Conservation (phyloP, 1,284 basidiomycete genomes). For the Fomes fomentarius region DNA sequence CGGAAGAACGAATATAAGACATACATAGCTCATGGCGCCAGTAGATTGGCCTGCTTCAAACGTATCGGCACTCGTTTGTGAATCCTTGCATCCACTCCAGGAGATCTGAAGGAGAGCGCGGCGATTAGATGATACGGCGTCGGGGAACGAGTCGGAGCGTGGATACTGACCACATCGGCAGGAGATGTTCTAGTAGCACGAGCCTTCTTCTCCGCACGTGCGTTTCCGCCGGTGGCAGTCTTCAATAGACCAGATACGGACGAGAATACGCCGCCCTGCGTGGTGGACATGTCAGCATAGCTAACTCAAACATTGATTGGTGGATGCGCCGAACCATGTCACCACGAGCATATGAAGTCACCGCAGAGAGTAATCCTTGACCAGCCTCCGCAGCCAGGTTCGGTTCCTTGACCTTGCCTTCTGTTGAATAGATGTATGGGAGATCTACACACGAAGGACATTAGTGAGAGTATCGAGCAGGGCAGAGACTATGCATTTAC, state of each 20-base stretch:
- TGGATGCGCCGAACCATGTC: constrained; percentile 55
- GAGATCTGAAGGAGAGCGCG: constrained; percentile 60
- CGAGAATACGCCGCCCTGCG: constrained; percentile 64
- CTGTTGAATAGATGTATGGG: constrained; percentile 80
- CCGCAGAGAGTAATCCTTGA: constrained; percentile 70
- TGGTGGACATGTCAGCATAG: too few relatives aligned
- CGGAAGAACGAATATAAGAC: constrained; percentile 27
- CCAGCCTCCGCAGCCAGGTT: constrained; percentile 82
- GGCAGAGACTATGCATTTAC: constrained; percentile 36
- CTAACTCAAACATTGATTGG: too few relatives aligned
- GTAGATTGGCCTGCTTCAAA: constrained; percentile 81
- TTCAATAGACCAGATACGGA: constrained; percentile 46
- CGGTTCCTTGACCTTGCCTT: constrained; percentile 93
- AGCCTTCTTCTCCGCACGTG: constrained; percentile 63
- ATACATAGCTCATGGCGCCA: constrained; percentile 85
- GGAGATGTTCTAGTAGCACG: constrained; percentile 36
- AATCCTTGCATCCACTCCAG: constrained; percentile 92
- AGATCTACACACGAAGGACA: constrained; percentile 46
- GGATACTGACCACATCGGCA: constrained; percentile 53
- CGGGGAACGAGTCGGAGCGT: neutral
- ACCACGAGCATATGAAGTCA: constrained; percentile 72
- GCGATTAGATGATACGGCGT: too few relatives aligned
- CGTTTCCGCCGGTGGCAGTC: constrained; percentile 41
- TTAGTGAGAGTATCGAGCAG: neutral
- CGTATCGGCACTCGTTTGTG: constrained; percentile 92